Evolutionary conservation across 2,329 filamentous ascomycete species (phyloP).

Genomic region (Trichoderma sp.): DNA sequence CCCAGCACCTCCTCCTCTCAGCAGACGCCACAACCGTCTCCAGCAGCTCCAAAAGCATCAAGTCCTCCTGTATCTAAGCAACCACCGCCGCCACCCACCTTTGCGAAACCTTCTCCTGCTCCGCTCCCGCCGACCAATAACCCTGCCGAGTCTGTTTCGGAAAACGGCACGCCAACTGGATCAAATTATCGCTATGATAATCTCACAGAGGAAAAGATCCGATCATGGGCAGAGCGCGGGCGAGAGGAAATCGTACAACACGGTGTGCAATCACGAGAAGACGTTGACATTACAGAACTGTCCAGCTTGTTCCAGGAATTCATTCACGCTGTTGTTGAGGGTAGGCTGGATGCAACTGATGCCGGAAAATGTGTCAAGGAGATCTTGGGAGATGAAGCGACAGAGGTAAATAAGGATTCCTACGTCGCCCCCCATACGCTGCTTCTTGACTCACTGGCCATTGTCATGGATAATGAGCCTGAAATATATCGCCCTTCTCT

Average conservation of each 20-base stretch:
- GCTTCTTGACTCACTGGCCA: slow-evolving; percentile 81
- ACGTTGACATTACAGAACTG: slow-evolving; percentile 69
- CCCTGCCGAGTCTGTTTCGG: slow-evolving; percentile 30
- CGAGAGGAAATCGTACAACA: slow-evolving; percentile 67
- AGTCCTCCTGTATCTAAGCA: slow-evolving; percentile 29
- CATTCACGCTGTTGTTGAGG: slow-evolving; percentile 71
- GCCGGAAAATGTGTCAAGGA: slow-evolving; percentile 73
- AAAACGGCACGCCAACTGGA: slow-evolving; percentile 38
- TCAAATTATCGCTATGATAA: slow-evolving; percentile 71
- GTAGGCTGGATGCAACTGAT: slow-evolving; percentile 65
- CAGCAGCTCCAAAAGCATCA: slow-evolving; percentile 27
- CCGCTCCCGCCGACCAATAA: slow-evolving; percentile 30
- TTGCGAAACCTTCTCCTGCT: slow-evolving; percentile 30
- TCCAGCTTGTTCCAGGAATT: slow-evolving; percentile 83
- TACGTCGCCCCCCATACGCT: slow-evolving; percentile 63
- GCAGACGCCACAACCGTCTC: slow-evolving; percentile 27
- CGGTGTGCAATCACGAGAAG: slow-evolving; percentile 63
- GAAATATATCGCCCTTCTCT: slow-evolving; percentile 53
- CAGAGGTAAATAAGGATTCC: slow-evolving; percentile 52
- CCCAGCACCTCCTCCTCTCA: slow-evolving; percentile 30
- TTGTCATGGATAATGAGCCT: slow-evolving; percentile 72
- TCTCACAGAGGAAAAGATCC: slow-evolving; percentile 69
- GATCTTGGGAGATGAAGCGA: slow-evolving; percentile 63
- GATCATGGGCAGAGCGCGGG: slow-evolving; percentile 67
- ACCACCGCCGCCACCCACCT: slow-evolving; percentile 29